Conservation (phyloP, 108 stramenopile species). For the Mediolabrus comicus region DNA sequence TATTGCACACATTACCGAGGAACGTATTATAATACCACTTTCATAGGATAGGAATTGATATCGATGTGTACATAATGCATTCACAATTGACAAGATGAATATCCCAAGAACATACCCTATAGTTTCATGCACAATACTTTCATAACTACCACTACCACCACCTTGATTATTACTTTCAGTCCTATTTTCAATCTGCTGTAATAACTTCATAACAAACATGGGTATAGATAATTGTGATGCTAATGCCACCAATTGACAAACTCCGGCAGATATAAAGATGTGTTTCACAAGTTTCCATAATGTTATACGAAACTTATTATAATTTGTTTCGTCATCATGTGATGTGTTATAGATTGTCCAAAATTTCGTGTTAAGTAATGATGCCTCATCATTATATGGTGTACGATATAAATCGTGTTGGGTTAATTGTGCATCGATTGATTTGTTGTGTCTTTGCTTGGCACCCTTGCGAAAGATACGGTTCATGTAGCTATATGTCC, state of each 20-base stretch:
- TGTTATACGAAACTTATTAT: conserved; percentile 19
- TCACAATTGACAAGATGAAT: conserved; percentile 44
- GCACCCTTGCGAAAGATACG: conserved; percentile 45
- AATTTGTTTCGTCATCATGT: conserved; percentile 11
- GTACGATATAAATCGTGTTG: conserved; percentile 49
- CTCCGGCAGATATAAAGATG: conserved; percentile 58
- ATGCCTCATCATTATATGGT: conserved; percentile 11
- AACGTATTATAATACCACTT: conserved; percentile 60
- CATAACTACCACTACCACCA: not conserved
- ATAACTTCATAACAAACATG: conserved; percentile 57
- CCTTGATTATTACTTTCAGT: conserved; percentile 2
- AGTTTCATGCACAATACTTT: conserved; percentile 25
- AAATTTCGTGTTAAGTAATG: conserved; percentile 10
- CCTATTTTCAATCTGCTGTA: conserved; percentile 50
- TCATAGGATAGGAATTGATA: conserved; percentile 64
- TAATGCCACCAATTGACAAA: conserved; percentile 61
- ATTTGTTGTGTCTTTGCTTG: conserved; percentile 16
- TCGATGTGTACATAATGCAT: conserved; percentile 64
- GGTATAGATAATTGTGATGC: conserved; percentile 61
- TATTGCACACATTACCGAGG: conserved; percentile 53
- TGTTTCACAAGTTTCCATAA: conserved; percentile 55
- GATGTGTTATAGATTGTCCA: conserved; percentile 6
- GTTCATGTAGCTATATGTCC: conserved; percentile 68
- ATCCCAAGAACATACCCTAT: conserved; percentile 46
- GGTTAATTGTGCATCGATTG: conserved; percentile 19